phyloP scores from a whole-genome alignment of 1,284 basidiomycete species.

The Ceratobasidium sp. region DNA sequence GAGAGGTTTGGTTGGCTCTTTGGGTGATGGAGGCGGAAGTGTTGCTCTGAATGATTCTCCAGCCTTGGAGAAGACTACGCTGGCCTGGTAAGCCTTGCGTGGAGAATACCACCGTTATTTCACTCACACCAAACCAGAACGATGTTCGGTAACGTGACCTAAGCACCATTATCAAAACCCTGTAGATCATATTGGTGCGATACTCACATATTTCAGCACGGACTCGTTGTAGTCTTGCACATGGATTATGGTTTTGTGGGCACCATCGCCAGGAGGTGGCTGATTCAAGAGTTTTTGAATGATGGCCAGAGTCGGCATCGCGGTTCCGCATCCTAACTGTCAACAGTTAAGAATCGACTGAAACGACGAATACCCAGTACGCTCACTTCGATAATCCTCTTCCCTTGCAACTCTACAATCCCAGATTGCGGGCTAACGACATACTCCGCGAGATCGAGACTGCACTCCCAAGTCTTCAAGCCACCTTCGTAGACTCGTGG shows the following conservation, averaged over 20 bases:
- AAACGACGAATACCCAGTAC: neutral
- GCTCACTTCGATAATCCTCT: constrained; percentile 72
- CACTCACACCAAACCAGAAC: constrained; percentile 85
- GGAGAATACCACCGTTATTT: neutral
- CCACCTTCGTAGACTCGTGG: constrained; percentile 96
- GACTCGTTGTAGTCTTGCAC: constrained; percentile 94
- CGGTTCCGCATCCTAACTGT: constrained; percentile 93
- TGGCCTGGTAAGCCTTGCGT: neutral
- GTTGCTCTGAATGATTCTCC: constrained; percentile 58
- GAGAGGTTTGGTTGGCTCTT: constrained; percentile 3
- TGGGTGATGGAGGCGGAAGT: constrained; percentile 28
- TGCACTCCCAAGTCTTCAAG: constrained; percentile 98
- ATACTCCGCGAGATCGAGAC: constrained; percentile 82
- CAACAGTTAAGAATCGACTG: neutral
- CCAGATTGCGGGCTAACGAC: constrained; percentile 46
- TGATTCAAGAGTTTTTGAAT: constrained; percentile 68
- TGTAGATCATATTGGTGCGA: neutral
- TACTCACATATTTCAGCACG: constrained; percentile 76
- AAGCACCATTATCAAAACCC: neutral
- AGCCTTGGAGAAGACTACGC: constrained; percentile 64
- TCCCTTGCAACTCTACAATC: constrained; percentile 56
- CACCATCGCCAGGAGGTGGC: constrained; percentile 30
- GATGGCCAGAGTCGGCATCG: constrained; percentile 81
- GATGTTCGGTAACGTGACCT: constrained; percentile 85
- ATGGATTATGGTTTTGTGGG: constrained; percentile 68